Base-by-base conservation (phyloP, 2,329 filamentous ascomycete genomes). In the Ophiosphaerella korrae region DNA sequence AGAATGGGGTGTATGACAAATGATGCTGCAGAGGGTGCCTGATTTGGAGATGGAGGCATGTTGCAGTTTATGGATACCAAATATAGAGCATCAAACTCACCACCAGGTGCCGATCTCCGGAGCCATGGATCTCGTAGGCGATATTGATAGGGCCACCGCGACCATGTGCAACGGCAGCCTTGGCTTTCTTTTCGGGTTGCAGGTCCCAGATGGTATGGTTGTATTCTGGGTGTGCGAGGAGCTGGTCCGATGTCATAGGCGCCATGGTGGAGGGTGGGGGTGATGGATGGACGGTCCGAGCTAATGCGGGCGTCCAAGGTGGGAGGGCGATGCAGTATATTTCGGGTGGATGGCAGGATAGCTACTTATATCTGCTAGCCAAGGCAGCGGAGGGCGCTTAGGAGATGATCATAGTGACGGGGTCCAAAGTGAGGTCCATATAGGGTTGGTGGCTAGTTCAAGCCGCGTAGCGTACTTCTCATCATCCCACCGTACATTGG, bases 51-150 rank as follows among this genome's bases (percentile, higher is more conserved):
- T 47, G 50, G 52, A 41, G 18, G 26, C 26, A 54, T 53, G 52
- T 48, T 58, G 49, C 50, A 50, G 40, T 38, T 42, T 42, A 45
- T 23, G 45, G 53, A 40, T 37, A 40, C 53, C 53, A 45, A 56
- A 54, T 54, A 52, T 58, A 49, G 56, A 42, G 43, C 53, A 26
- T 24, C 26, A 29, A 11, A 83, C 88, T 58, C 79, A 94, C 90
- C 63, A 91, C 79, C 57, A 94, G 75, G 76, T 89, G 88, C 58
- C 82, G 80, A 41, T 87, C 83, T 3, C 90, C 90, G 54, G 81
- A 76, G 48, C 91, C 90, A 76, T 96, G 90, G 41, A 94, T 78
- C 73, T 94, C 89, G 81, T 89, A 95, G 45, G 84, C 80, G 45
- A 96, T 84, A 39, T 88, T 82, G 58, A 95, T 77, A 16, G 90